Conservation (phyloP, 2,329 filamentous ascomycete genomes). For the Aspergillus pseudoglaucus region DNA sequence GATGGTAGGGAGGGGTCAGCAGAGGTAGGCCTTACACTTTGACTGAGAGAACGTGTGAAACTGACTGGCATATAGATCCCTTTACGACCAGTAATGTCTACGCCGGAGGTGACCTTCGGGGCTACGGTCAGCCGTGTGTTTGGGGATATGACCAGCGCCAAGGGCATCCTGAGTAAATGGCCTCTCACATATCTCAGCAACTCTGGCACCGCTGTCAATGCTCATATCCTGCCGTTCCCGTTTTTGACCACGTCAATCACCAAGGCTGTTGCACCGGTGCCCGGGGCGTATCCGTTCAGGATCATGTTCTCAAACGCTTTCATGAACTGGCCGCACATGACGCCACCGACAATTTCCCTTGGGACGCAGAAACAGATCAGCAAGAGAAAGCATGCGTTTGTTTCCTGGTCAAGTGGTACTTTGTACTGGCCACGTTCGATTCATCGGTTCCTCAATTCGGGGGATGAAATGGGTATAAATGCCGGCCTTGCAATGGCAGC, state of each 20-base stretch:
- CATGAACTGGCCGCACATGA: slow-evolving; percentile 19
- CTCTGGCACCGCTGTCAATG: slow-evolving; percentile 21
- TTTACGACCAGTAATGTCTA: slow-evolving; percentile 21
- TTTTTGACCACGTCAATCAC: slow-evolving; percentile 22
- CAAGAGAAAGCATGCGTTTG: slow-evolving; percentile 22
- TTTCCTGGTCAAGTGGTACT: slow-evolving; percentile 34
- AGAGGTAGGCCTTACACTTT: slow-evolving; percentile 15
- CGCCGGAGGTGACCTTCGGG: slow-evolving; percentile 26
- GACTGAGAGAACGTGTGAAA: not conserved
- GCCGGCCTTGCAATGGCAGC: slow-evolving; percentile 12
- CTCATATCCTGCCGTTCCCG: slow-evolving; percentile 26
- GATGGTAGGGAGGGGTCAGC: slow-evolving; percentile 21
- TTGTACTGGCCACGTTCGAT: slow-evolving; percentile 27
- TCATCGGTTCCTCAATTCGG: slow-evolving; percentile 16
- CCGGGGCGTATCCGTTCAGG: slow-evolving; percentile 28
- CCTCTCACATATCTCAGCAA: slow-evolving; percentile 28
- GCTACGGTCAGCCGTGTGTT: slow-evolving; percentile 26
- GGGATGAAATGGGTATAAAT: slow-evolving; percentile 19
- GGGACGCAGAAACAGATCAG: slow-evolving; percentile 27
- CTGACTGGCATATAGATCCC: slow-evolving; percentile 21
- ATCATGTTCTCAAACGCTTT: slow-evolving; percentile 25
- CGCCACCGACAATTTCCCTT: slow-evolving; percentile 25
- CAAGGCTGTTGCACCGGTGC: slow-evolving; percentile 25
- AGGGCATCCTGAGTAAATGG: slow-evolving; percentile 21
- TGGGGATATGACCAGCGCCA: slow-evolving; percentile 18